These are phyloP conservation scores for Mycosphaerelloides madeirae DNA, from an alignment of 2,329 filamentous ascomycete species.

Conservation along the genomic window DNA sequence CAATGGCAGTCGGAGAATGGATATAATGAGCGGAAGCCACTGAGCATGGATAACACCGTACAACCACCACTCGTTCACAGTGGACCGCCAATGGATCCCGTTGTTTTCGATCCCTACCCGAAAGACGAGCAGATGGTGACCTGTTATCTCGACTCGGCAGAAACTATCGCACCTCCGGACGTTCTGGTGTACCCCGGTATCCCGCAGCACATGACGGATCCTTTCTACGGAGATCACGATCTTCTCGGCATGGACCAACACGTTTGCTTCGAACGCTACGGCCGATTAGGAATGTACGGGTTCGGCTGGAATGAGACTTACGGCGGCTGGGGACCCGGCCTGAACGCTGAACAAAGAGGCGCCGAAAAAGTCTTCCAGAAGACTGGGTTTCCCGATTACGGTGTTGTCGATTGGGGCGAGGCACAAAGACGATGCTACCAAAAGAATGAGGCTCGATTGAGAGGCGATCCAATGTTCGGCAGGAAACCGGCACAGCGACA, in stretches of 20 bases:
- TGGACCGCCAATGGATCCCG: constrained; percentile 33
- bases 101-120: constrained; percentile 44
- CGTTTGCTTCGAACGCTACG: constrained; percentile 49
- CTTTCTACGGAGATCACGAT: constrained; percentile 47
- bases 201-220: constrained; percentile 45
- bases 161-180: constrained; percentile 54
- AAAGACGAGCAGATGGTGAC: constrained; percentile 40
- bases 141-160: constrained; percentile 61
- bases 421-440: constrained; percentile 46
- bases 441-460: constrained; percentile 48
- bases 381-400: constrained; percentile 44
- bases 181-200: constrained; percentile 60
- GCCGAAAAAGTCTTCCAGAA: constrained; percentile 45
- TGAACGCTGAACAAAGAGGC: constrained; percentile 39
- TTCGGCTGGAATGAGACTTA: constrained; percentile 45
- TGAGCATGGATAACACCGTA: constrained; percentile 27
- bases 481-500: constrained; percentile 54
- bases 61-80: constrained; percentile 1
- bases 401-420: constrained; percentile 45
- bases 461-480: constrained; percentile 24
- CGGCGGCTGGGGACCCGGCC: constrained; percentile 45
- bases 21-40: constrained; percentile 37
- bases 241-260: constrained; percentile 45
- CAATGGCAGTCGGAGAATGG: constrained; percentile 44
- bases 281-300: constrained; percentile 48